A percentile compares a stretch with the other conserved stretches of the same genome.
Evolutionary conservation across 768 basidiomycete genomes (phyloP).

Genomic region (Kwoniella heveanensis): DNA sequence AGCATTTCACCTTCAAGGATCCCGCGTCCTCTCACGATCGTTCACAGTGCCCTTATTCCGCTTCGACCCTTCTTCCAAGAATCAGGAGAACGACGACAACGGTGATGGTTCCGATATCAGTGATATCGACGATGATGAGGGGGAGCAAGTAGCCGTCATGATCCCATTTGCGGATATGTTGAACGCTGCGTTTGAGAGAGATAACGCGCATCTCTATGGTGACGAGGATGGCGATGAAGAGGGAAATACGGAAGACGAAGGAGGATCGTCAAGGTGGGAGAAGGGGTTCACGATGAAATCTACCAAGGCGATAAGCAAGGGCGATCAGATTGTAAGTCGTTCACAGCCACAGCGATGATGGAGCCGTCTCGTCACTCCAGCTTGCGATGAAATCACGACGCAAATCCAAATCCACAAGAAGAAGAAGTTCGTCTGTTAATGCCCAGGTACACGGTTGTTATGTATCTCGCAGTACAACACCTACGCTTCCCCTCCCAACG

Average conservation of each 20-base stretch:
- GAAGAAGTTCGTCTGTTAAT: no score
- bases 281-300: constrained; percentile 57
- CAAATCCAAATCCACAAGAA: no score
- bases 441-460: neutral
- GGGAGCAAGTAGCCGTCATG: constrained; percentile 75
- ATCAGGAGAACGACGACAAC: constrained; percentile 20
- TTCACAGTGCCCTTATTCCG: constrained; percentile 73
- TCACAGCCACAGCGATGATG: no score
- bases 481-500: constrained; percentile 88
- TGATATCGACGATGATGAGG: constrained; percentile 61
- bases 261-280: neutral
- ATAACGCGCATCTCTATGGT: constrained; percentile 86
- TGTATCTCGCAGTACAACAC: constrained; percentile 75
- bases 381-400: no score
- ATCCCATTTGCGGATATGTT: constrained; percentile 95
- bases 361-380: no score
- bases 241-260: neutral
- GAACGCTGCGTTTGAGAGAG: constrained; percentile 80
- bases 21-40: constrained; percentile 85
- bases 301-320: constrained; percentile 70
- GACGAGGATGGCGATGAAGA: constrained; percentile 59
- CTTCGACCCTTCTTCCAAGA: constrained; percentile 44
- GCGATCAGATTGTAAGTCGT: constrained; percentile 87
- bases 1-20: constrained; percentile 84
- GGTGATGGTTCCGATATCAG: constrained; percentile 49